A percentile compares a stretch with the other conserved stretches of the same genome.
Conservation (phyloP, 306 rosid genomes). For the Acmispon strigosus region DNA sequence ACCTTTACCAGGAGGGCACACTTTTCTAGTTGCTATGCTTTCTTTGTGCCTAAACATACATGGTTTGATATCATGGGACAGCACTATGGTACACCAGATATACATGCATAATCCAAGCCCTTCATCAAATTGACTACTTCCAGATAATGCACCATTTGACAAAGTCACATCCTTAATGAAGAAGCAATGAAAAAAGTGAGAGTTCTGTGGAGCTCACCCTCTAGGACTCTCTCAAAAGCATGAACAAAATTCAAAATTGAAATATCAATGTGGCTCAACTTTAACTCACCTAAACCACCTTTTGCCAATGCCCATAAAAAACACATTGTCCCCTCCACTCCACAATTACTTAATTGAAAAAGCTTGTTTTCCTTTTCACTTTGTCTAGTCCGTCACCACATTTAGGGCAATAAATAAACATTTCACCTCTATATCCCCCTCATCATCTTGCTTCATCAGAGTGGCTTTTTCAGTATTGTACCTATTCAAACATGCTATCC, state of each 20-base stretch:
- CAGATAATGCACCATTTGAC: constrained; percentile 12
- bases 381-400: constrained; percentile 19
- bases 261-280: constrained; percentile 31
- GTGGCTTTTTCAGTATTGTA: not conserved
- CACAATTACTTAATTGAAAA: constrained; percentile 46
- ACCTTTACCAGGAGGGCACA: not conserved
- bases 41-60: constrained; percentile 37
- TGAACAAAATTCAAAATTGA: constrained; percentile 36
- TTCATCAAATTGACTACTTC: constrained; percentile 6
- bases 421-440: constrained; percentile 8
- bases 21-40: constrained; percentile 16
- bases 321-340: constrained; percentile 44
- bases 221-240: constrained; percentile 34
- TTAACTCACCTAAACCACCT: constrained; percentile 30
- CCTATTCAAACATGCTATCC: constrained; percentile 32
- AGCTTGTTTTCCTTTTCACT: constrained; percentile 40
- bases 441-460: constrained; percentile 3
- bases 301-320: constrained; percentile 37
- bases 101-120: not conserved
- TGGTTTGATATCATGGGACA: not conserved
- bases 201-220: constrained; percentile 8
- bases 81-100: too few relatives aligned
- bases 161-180: constrained; percentile 9
- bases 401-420: constrained; percentile 18
- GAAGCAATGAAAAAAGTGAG: constrained; percentile 20